Base-by-base conservation (phyloP, 2,329 filamentous ascomycete genomes). In the Aspergillus brasiliensis region DNA sequence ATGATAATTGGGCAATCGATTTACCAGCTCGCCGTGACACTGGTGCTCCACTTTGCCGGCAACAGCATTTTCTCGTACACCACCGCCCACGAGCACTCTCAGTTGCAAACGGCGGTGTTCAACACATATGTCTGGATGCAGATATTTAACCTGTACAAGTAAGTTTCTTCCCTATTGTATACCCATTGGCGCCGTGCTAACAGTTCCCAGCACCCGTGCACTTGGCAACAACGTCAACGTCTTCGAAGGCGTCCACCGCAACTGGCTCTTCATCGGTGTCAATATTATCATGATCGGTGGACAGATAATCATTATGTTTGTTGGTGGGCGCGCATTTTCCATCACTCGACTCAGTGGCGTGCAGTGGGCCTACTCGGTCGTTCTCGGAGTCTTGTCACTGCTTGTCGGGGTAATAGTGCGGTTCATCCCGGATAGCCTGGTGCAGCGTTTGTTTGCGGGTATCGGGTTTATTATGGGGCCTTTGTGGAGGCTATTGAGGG, bases 51-150 rank as follows among this genome's bases (percentile, higher is more conserved):
- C 73, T 90, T 89, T 60, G 85, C 82, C 0, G 87, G 86, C 1
- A 77, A 77, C 55, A 71, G 77, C 7, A 83, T 89, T 37, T 80
- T 89, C 15, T 69, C 78, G 48, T 86, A 85, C 67, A 57, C 65
- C 71, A 80, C 51, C 62, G 71, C 15, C 56, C 71, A 56, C 59
- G 67, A 82, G 51, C 73, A 77, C 46, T 73, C 75, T 21, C 74
- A 84, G 65, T 76, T 87, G 34, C 79, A 85, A 63, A 88, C 86
- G 0, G 79, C 88, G 59, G 83, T 90, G 49, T 90, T 90, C 78
- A 90, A 90, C 73, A 86, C 84, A 0, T 90, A 88, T 66, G 87
- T 90, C 2, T 90, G 87, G 86, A 86, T 90, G 81, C 87, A 90
- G 68, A 88, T 90, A 62, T 90, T 89, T 78, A 89, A 89, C 72